Evolutionary conservation across 352 stramenopile species (phyloP).

Genomic region (Phytophthora hybrid): DNA sequence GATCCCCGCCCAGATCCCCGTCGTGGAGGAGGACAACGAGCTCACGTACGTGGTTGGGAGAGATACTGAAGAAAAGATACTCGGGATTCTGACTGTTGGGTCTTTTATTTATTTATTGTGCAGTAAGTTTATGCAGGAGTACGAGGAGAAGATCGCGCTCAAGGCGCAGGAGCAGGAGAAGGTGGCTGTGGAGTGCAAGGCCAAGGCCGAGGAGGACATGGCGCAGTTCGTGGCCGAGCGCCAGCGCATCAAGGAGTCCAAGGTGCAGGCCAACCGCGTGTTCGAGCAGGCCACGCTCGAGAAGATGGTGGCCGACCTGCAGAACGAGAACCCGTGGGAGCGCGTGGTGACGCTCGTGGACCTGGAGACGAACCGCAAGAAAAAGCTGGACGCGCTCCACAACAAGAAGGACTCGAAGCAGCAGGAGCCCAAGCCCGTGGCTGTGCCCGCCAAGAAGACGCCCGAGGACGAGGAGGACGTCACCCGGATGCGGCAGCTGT

Average conservation of each 20-base stretch:
- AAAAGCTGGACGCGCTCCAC: conserved; percentile 73
- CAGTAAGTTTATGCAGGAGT: conserved; percentile 81
- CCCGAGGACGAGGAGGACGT: conserved; percentile 86
- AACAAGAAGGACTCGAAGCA: conserved; percentile 51
- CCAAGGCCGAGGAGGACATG: conserved; percentile 73
- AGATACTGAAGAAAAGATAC: neutral
- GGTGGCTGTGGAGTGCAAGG: conserved; percentile 74
- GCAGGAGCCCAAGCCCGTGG: conserved; percentile 53
- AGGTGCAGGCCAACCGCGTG: conserved; percentile 93
- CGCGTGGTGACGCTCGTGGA: conserved; percentile 95
- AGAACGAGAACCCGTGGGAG: conserved; percentile 96
- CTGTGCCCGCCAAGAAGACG: conserved; percentile 59
- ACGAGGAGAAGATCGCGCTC: conserved; percentile 69
- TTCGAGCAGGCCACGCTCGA: conserved; percentile 95
- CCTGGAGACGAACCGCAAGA: conserved; percentile 81
- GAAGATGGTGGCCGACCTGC: conserved; percentile 94
- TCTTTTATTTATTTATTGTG: conserved; percentile 3
- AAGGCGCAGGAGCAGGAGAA: conserved; percentile 81
- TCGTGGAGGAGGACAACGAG: conserved; percentile 76
- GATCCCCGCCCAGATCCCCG: conserved; percentile 47
- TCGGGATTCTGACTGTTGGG: neutral
- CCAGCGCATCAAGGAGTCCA: conserved; percentile 88
- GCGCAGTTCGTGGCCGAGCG: conserved; percentile 88
- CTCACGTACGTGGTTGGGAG: conserved; percentile 57
- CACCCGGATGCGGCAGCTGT: conserved; percentile 93